Base-by-base conservation (phyloP, 2,329 filamentous ascomycete genomes). In the Sporothrix curviconia region DNA sequence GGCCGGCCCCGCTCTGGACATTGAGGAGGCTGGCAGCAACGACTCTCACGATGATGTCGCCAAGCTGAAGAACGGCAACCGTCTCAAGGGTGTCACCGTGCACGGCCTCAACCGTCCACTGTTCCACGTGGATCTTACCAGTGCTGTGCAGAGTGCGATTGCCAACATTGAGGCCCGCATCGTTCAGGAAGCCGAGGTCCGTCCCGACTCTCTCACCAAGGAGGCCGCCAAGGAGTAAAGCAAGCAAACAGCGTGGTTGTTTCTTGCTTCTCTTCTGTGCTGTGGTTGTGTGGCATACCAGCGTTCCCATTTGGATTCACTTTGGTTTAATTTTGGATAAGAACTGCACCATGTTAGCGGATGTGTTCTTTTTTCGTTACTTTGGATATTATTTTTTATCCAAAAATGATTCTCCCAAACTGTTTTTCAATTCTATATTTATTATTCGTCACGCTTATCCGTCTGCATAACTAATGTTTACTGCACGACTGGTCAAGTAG, bases 101-200 rank as follows among this genome's bases (percentile, higher is more conserved):
- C 87, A 92, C 63, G 89, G 92, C n/a, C 75, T 95, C 61, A 94
- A 95, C 71, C 77, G 89, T 64, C 92, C 94, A 4, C 81, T 96
- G 64, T 97, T 99, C 81, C 94, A 99, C 69, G 83, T 96, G 55
- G 94, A 97, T 70, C 74, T 97, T 53, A 94, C 90, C 4, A 91
- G 86, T 66, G 94, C 94, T 7, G 72, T 97, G 64, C 89, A 96
- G 71, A 90, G 86, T 65, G 92, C 91, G 3, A 83, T 96, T 65
- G 83, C 86, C 30, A 95, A 95, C 64, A 81, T 89, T 0, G 82
- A 90, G 71, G 78, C 77, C 0, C 73, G 78, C 54, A 67, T 71
- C 7, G 74, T 76, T 49, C 51, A 17, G 7, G 65, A 57, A 3
- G 58, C 42, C 7, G 56, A 40, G 32, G 54, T 64, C 6, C 54